phyloP scores from a whole-genome alignment of 164 flowering plant genomes.

The Macadamia tetraphylla region DNA sequence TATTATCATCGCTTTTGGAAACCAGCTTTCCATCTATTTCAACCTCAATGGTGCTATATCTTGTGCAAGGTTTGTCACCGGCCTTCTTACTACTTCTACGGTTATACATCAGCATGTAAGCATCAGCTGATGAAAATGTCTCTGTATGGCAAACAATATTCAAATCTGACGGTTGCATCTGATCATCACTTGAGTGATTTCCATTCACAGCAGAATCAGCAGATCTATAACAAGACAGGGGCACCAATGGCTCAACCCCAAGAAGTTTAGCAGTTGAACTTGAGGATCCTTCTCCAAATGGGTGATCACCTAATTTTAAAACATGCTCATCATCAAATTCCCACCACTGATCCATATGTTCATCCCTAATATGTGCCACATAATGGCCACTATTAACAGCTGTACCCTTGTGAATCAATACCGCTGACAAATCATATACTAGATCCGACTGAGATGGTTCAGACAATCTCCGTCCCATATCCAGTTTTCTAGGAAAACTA shows the following conservation, averaged over 20 bases:
- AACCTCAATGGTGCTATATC: constrained; percentile 11
- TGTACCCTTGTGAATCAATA: constrained; percentile 87
- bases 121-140: constrained; percentile 79
- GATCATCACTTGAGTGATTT: constrained; percentile 21
- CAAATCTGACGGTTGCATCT: constrained; percentile 26
- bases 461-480: constrained; percentile 60
- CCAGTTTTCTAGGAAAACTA: constrained; percentile 68
- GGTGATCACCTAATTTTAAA: constrained; percentile 68
- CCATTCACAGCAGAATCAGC: constrained; percentile 26
- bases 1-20: constrained; percentile 10
- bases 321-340: constrained; percentile 95
- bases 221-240: constrained; percentile 22
- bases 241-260: constrained; percentile 20
- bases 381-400: constrained; percentile 97
- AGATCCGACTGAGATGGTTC: constrained; percentile 42
- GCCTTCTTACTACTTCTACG: constrained; percentile 25
- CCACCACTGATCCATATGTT: constrained; percentile 86
- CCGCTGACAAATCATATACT: constrained; percentile 79
- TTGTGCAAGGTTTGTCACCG: constrained; percentile 9
- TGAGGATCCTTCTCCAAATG: constrained; percentile 74
- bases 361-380: constrained; percentile 85
- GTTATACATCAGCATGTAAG: constrained; percentile 91
- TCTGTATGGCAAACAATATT: constrained; percentile 19
- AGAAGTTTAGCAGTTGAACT: constrained; percentile 31
- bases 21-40: constrained; percentile 20